These are phyloP conservation scores for Tricholoma flavovirens DNA, from an alignment of 768 basidiomycete genomes.

Conservation along the genomic window DNA sequence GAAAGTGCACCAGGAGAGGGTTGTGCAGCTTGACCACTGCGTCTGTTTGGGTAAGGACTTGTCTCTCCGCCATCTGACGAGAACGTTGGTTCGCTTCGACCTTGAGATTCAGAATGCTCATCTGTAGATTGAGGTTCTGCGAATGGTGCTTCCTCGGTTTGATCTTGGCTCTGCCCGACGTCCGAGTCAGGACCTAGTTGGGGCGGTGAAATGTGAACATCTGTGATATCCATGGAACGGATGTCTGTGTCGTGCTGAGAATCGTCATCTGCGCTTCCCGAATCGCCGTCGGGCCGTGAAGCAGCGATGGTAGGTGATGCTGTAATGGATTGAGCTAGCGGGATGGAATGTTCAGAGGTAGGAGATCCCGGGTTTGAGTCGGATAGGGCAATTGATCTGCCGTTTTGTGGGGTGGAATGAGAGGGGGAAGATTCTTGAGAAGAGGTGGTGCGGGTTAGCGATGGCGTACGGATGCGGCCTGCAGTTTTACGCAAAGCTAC, in stretches of 20 bases:
- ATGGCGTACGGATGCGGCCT: slow-evolving; percentile 56
- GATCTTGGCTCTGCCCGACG: slow-evolving; percentile 4
- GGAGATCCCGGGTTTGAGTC: slow-evolving; percentile 41
- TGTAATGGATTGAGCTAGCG: slow-evolving; percentile 47
- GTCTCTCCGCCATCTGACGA: slow-evolving; percentile 59
- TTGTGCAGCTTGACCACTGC: slow-evolving; percentile 19
- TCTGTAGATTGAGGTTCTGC: slow-evolving; percentile 11
- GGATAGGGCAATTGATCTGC: slow-evolving; percentile 35
- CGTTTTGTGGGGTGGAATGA: slow-evolving; percentile 61
- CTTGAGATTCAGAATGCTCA: slow-evolving; percentile 13
- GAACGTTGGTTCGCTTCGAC: slow-evolving; percentile 56
- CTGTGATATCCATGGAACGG: slow-evolving; percentile 50
- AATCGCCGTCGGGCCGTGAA: slow-evolving; percentile 17
- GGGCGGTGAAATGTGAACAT: slow-evolving; percentile 42
- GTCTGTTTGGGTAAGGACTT: slow-evolving; percentile 28
- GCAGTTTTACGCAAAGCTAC: slow-evolving; percentile 51
- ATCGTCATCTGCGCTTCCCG: slow-evolving; percentile 10
- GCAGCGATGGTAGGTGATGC: slow-evolving; percentile 40
- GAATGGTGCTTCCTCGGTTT: no score
- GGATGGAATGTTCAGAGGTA: slow-evolving; percentile 37
- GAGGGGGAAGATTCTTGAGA: slow-evolving; percentile 55
- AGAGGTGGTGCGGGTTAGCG: slow-evolving; percentile 56
- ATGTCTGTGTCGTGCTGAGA: slow-evolving; percentile 29
- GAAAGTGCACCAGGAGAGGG: slow-evolving; percentile 33
- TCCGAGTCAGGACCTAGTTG: slow-evolving; percentile 16